phyloP scores from a whole-genome alignment of 2,329 filamentous ascomycete species.

The Pseudonectria buxi region DNA sequence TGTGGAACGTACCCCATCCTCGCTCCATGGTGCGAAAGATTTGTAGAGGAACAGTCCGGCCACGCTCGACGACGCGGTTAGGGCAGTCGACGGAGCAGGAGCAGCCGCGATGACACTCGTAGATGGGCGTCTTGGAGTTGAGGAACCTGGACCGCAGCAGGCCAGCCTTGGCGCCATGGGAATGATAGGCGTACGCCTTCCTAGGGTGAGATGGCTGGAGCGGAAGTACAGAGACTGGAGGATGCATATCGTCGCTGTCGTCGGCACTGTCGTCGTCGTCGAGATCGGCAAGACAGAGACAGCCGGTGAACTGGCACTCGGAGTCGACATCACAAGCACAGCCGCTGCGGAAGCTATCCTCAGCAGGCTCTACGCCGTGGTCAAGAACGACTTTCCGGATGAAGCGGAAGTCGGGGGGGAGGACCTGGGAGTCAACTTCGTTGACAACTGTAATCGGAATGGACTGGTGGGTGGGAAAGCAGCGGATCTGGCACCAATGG shows the following conservation, averaged over 20 bases:
- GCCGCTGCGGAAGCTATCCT: slow-evolving; percentile 58
- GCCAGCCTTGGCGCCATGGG: slow-evolving; percentile 44
- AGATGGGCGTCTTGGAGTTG: slow-evolving; percentile 56
- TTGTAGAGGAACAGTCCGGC: slow-evolving; percentile 62
- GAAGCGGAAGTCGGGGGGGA: slow-evolving; percentile 61
- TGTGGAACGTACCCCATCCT: slow-evolving; percentile 59
- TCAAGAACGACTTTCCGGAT: slow-evolving; percentile 56
- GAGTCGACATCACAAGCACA: slow-evolving; percentile 58
- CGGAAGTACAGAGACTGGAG: slow-evolving; percentile 13
- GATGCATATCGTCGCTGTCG: slow-evolving; percentile 33
- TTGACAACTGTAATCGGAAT: slow-evolving; percentile 61
- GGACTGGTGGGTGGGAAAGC: slow-evolving; percentile 41
- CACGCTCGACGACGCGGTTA: slow-evolving; percentile 70
- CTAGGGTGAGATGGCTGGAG: slow-evolving; percentile 16
- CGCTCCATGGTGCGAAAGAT: slow-evolving; percentile 68
- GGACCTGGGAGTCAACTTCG: slow-evolving; percentile 45
- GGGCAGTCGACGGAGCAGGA: slow-evolving; percentile 58
- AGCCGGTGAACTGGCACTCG: slow-evolving; percentile 61
- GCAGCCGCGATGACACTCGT: slow-evolving; percentile 73
- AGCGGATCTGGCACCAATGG: slow-evolving; percentile 55
- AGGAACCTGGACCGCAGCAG: slow-evolving; percentile 47
- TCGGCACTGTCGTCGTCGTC: slow-evolving; percentile 45
- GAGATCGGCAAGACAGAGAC: slow-evolving; percentile 62
- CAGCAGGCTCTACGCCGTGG: slow-evolving; percentile 52
- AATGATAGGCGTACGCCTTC: slow-evolving; percentile 57